Conservation (phyloP, 441 rosid species). For the Populus trichocarpa region DNA sequence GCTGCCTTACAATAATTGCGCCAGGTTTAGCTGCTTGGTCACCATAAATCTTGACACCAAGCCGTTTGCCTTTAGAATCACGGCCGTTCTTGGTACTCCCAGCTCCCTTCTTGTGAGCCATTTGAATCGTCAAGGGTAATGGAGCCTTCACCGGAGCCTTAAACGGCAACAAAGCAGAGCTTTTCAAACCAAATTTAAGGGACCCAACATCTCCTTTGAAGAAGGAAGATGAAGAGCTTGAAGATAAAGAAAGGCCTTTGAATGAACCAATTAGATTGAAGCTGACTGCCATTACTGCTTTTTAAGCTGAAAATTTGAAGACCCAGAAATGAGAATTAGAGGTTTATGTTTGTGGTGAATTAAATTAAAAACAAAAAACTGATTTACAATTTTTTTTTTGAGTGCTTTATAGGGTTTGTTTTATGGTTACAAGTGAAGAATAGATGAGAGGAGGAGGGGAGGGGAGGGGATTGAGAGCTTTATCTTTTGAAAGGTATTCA, state of each 20-base stretch:
- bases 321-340: background rate
- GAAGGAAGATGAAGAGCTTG: conserved; percentile 54
- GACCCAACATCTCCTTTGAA: conserved; percentile 43
- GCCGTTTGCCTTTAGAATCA: conserved; percentile 80
- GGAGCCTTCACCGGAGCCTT: conserved; percentile 39
- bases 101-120: conserved; percentile 97
- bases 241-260: conserved; percentile 55
- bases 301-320: background rate
- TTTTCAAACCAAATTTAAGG: conserved; percentile 20
- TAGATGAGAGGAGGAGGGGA: background rate
- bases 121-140: conserved; percentile 60
- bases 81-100: conserved; percentile 98
- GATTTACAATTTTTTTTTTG: background rate
- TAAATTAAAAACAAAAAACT: background rate
- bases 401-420: background rate
- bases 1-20: conserved; percentile 87
- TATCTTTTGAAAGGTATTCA: background rate
- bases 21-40: conserved; percentile 94
- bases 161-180: conserved; percentile 26
- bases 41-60: conserved; percentile 86
- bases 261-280: conserved; percentile 53
- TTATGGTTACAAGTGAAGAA: background rate
- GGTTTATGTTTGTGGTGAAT: background rate
- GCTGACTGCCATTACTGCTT: conserved; percentile 40
- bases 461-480: background rate